phyloP scores from a whole-genome alignment of 805 yeast genomes.

The Nakazawaea peltata region DNA sequence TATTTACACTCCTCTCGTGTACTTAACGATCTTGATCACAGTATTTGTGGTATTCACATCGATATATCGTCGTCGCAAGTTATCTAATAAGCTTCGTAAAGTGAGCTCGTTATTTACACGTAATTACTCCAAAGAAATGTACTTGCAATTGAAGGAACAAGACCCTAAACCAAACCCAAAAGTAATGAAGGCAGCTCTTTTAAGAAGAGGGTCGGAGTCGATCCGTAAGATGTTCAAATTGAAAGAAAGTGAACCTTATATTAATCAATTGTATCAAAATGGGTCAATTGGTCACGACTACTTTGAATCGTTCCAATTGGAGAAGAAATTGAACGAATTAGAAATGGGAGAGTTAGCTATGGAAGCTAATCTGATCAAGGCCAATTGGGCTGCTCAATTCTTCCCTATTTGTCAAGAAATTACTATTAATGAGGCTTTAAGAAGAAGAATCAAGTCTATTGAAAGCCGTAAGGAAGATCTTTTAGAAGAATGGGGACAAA shows the following conservation, averaged over 20 bases:
- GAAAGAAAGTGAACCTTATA: slow-evolving; percentile 67
- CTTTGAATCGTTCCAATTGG: slow-evolving; percentile 71
- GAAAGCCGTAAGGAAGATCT: slow-evolving; percentile 30
- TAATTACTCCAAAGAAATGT: slow-evolving; percentile 59
- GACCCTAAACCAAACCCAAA: slow-evolving; percentile 66
- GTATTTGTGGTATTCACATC: slow-evolving; percentile 65
- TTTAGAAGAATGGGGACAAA: slow-evolving; percentile 24
- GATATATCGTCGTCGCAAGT: slow-evolving; percentile 51
- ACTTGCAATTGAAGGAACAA: slow-evolving; percentile 45
- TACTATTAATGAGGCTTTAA: slow-evolving; percentile 84
- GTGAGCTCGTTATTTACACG: slow-evolving; percentile 69
- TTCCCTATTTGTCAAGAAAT: slow-evolving; percentile 82
- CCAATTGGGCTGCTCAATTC: slow-evolving; percentile 74
- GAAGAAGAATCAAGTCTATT: slow-evolving; percentile 57
- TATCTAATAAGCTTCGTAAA: slow-evolving; percentile 30
- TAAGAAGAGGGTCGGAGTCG: slow-evolving; percentile 79
- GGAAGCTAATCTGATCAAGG: slow-evolving; percentile 67
- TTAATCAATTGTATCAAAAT: slow-evolving; percentile 67
- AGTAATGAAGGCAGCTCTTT: slow-evolving; percentile 59
- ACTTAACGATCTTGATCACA: slow-evolving; percentile 59
- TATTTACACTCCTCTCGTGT: slow-evolving; percentile 66
- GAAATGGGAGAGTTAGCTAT: slow-evolving; percentile 70
- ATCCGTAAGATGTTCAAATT: slow-evolving; percentile 75
- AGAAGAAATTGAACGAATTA: slow-evolving; percentile 68
- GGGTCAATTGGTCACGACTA: slow-evolving; percentile 91